phyloP scores from a whole-genome alignment of 2,329 filamentous ascomycete species.

The Arthrobotrys pseudoclavata region DNA sequence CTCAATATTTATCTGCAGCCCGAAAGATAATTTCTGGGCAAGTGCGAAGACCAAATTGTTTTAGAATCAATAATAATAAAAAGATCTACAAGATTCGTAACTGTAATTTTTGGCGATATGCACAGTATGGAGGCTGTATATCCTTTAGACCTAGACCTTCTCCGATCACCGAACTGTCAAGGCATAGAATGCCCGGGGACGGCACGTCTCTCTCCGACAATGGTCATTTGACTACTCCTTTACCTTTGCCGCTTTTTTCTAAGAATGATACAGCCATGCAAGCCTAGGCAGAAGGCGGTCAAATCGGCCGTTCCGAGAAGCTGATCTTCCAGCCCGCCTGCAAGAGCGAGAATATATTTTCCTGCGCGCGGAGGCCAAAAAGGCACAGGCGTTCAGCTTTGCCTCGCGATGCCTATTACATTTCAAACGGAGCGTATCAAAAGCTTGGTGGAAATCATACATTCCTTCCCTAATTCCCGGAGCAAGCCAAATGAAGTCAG shows the following conservation, averaged over 20 bases:
- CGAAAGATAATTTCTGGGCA: neutral
- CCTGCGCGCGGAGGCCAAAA: neutral
- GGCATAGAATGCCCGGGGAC: neutral
- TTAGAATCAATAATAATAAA: neutral
- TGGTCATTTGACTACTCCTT: constrained; percentile 7
- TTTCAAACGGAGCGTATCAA: neutral
- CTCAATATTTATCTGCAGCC: constrained; percentile 8
- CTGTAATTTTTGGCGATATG: neutral
- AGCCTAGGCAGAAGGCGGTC: neutral
- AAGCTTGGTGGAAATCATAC: neutral
- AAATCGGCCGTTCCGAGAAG: neutral
- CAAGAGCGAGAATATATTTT: neutral
- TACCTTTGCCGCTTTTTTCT: constrained; percentile 23
- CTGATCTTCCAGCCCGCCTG: neutral
- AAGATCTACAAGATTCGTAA: neutral
- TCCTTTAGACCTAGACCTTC: neutral
- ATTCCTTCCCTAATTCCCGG: no score
- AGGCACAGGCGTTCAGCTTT: neutral
- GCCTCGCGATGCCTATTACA: neutral
- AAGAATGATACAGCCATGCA: constrained; percentile 5
- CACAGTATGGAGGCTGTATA: neutral
- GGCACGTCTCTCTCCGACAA: constrained; percentile 4
- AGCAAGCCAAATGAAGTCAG: neutral
- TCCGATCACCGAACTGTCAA: neutral
- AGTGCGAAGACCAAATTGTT: neutral